Conservation (phyloP, 2,329 filamentous ascomycete genomes). For the Scedosporium dehoogii region DNA sequence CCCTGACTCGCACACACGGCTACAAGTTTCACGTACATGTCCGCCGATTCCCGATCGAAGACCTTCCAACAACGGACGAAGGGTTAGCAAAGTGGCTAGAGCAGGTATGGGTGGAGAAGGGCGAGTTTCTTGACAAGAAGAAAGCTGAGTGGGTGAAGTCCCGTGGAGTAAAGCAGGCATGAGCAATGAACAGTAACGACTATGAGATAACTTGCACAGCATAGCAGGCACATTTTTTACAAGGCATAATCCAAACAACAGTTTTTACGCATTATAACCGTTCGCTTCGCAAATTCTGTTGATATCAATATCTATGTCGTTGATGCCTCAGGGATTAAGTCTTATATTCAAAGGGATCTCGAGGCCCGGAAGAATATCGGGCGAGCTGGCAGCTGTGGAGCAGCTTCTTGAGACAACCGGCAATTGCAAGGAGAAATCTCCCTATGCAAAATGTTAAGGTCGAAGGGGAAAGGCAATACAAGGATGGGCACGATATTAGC, state of each 20-base stretch:
- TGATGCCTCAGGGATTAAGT: too few relatives aligned
- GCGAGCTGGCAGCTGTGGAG: too few relatives aligned
- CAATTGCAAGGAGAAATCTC: too few relatives aligned
- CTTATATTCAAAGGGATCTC: too few relatives aligned
- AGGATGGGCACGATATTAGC: too few relatives aligned
- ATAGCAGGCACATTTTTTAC: not conserved
- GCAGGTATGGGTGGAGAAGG: slow-evolving; percentile 42
- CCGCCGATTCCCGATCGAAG: slow-evolving; percentile 35
- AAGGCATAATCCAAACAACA: not conserved
- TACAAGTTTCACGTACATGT: slow-evolving; percentile 42
- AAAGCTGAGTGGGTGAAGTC: slow-evolving; percentile 26
- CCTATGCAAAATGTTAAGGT: too few relatives aligned
- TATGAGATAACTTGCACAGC: not conserved
- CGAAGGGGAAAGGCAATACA: too few relatives aligned
- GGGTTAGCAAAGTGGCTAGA: slow-evolving; percentile 43
- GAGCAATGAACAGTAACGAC: not conserved
- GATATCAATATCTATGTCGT: too few relatives aligned
- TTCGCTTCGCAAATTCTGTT: too few relatives aligned
- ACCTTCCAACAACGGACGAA: slow-evolving; percentile 36
- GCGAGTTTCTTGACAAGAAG: slow-evolving; percentile 36
- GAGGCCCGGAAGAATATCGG: too few relatives aligned
- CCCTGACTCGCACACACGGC: slow-evolving; percentile 26
- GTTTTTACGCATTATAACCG: not conserved
- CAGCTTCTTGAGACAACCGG: too few relatives aligned
- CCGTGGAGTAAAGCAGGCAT: not conserved